phyloP scores from a whole-genome alignment of 805 yeast species.

The Ogataea paraovalis region DNA sequence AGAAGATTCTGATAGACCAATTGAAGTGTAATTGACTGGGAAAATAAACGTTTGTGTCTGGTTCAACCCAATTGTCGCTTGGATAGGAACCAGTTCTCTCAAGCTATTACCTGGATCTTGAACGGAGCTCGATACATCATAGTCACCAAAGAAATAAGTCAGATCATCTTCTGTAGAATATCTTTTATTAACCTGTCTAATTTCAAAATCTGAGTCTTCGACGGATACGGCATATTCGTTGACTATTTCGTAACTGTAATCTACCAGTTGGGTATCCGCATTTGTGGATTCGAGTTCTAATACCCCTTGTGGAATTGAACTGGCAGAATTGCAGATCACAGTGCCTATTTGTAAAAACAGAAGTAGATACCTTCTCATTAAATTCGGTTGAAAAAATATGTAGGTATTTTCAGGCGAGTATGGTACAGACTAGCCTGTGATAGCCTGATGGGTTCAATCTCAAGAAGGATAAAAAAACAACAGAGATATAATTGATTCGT shows the following conservation, averaged over 20 bases:
- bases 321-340: not conserved
- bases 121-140: not conserved
- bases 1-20: conserved; percentile 43
- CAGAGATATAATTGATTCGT: too few relatives aligned
- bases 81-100: conserved; percentile 9
- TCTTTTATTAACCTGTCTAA: not conserved
- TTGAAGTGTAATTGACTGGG: conserved; percentile 32
- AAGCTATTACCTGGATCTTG: not conserved
- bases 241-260: not conserved
- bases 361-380: not conserved
- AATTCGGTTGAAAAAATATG: too few relatives aligned
- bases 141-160: not conserved
- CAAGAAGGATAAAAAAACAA: too few relatives aligned
- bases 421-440: too few relatives aligned
- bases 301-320: not conserved
- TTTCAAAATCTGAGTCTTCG: conserved; percentile 2
- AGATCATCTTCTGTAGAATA: not conserved
- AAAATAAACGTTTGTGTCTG: conserved; percentile 11
- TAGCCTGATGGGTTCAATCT: too few relatives aligned
- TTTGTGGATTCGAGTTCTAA: not conserved
- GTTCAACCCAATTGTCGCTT: conserved; percentile 10
- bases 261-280: not conserved
- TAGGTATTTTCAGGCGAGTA: too few relatives aligned
- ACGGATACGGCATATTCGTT: not conserved
- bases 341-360: not conserved